Percentiles rank a stretch among this genome's conserved stretches.
These are phyloP conservation scores for Talaromyces sp. DNA, from an alignment of 2,329 filamentous ascomycete species.

Conservation along the genomic window DNA sequence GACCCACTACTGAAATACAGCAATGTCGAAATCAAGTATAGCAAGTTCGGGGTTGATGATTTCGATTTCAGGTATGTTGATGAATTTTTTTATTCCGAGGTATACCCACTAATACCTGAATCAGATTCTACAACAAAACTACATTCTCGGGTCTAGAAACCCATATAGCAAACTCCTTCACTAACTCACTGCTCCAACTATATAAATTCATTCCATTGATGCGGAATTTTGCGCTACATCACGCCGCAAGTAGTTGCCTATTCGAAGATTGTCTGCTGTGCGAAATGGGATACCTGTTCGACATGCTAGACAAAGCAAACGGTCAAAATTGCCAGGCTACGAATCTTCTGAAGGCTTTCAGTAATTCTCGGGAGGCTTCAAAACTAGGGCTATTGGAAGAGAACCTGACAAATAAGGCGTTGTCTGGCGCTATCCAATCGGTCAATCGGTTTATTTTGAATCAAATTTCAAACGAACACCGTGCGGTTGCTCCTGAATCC, in stretches of 20 bases:
- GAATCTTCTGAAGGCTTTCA: conserved; percentile 87
- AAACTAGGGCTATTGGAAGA: conserved; percentile 82
- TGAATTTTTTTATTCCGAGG: conserved; percentile 32
- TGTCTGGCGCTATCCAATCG: conserved; percentile 79
- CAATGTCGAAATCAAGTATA: conserved; percentile 97
- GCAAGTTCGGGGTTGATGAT: conserved; percentile 97
- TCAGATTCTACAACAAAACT: conserved; percentile 90
- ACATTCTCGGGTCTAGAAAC: conserved; percentile 88
- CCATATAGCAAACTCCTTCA: conserved; percentile 94
- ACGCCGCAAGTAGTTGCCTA: conserved; percentile 80
- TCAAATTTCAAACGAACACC: conserved; percentile 73
- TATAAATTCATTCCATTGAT: conserved; percentile 86
- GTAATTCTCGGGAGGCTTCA: conserved; percentile 72
- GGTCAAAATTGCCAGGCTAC: conserved; percentile 95
- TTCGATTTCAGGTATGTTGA: conserved; percentile 93
- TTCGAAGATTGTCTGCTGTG: conserved; percentile 83
- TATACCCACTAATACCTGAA: conserved; percentile 19
- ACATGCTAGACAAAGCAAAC: conserved; percentile 95
- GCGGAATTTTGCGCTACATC: conserved; percentile 81
- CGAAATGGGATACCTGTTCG: conserved; percentile 91
- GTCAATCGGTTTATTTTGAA: conserved; percentile 82
- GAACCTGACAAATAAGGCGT: conserved; percentile 65
- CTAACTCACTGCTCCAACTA: conserved; percentile 86
- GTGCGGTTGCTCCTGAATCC: conserved; percentile 60
- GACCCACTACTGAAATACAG: conserved; percentile 87